These are phyloP conservation scores for Brassica nigra DNA, from an alignment of 345 rosid genomes.

Conservation along the genomic window DNA sequence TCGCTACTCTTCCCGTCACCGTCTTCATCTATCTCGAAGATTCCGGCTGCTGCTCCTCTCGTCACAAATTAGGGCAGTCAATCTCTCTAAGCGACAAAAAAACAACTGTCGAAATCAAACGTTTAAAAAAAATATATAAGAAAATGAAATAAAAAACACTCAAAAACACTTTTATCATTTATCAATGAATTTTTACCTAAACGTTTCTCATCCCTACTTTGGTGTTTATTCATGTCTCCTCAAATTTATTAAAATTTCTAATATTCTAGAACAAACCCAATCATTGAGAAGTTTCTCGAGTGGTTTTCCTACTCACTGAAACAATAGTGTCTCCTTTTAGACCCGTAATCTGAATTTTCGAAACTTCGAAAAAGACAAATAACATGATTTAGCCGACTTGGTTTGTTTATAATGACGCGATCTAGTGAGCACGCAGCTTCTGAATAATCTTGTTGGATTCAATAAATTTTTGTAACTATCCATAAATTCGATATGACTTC, in stretches of 20 bases:
- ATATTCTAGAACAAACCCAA: too few relatives aligned
- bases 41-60: constrained; percentile 14
- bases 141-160: too few relatives aligned
- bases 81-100: too few relatives aligned
- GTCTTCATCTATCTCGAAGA: constrained; percentile 44
- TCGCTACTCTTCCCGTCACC: constrained; percentile 41
- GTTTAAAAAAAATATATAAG: too few relatives aligned
- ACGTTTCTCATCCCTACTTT: too few relatives aligned
- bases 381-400: constrained; percentile 7
- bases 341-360: neutral
- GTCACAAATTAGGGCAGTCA: constrained; percentile 20
- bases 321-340: neutral
- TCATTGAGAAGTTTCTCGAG: too few relatives aligned
- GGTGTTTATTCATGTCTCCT: too few relatives aligned
- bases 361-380: neutral
- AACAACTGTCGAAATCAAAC: too few relatives aligned
- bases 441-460: neutral
- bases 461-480: constrained; percentile 15
- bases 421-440: constrained; percentile 23
- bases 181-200: too few relatives aligned
- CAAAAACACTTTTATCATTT: too few relatives aligned
- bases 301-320: neutral
- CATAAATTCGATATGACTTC: constrained; percentile 34
- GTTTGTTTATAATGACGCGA: neutral
- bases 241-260: too few relatives aligned